A percentile compares a stretch with the other conserved stretches of the same genome.
Conservation (phyloP, 257 asterid genomes). For the Perilla frutescens region DNA sequence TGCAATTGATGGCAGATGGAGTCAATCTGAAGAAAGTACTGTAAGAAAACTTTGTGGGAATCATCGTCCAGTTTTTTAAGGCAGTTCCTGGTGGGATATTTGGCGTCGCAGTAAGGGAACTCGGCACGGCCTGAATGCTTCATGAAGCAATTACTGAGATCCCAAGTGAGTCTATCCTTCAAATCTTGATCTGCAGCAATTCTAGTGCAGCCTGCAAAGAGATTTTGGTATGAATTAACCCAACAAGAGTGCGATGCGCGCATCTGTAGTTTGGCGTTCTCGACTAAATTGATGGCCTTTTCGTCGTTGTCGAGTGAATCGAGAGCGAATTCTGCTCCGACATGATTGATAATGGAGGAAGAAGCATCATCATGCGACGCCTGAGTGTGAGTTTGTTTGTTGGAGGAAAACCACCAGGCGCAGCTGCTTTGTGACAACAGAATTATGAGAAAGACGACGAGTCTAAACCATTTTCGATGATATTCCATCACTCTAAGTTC, state of each 20-base stretch:
- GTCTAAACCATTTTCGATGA: not conserved
- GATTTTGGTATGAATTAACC: slow-evolving; percentile 55
- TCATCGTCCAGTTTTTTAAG: slow-evolving; percentile 47
- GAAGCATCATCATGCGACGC: slow-evolving; percentile 22
- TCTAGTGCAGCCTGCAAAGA: slow-evolving; percentile 57
- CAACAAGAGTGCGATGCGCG: slow-evolving; percentile 48
- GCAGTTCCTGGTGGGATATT: slow-evolving; percentile 45
- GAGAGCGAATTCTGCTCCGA: slow-evolving; percentile 60
- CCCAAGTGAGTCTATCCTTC: slow-evolving; percentile 63
- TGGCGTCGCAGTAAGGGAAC: slow-evolving; percentile 53
- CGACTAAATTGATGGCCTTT: slow-evolving; percentile 44
- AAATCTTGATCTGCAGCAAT: slow-evolving; percentile 54
- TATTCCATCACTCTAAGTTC: not conserved
- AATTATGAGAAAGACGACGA: slow-evolving; percentile 29
- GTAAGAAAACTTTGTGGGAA: slow-evolving; percentile 45
- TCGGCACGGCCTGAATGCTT: slow-evolving; percentile 53
- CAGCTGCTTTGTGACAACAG: slow-evolving; percentile 42
- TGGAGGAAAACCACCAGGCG: slow-evolving; percentile 44
- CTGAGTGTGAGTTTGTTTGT: not conserved
- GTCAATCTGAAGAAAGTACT: slow-evolving; percentile 58
- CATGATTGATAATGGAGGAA: not conserved
- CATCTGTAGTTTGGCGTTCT: slow-evolving; percentile 47
- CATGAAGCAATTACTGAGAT: slow-evolving; percentile 65
- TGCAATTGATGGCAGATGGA: slow-evolving; percentile 72
- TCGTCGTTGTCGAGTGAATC: slow-evolving; percentile 42